Conservation (phyloP, 2,329 filamentous ascomycete species). For the Aspergillus hiratsukae region DNA sequence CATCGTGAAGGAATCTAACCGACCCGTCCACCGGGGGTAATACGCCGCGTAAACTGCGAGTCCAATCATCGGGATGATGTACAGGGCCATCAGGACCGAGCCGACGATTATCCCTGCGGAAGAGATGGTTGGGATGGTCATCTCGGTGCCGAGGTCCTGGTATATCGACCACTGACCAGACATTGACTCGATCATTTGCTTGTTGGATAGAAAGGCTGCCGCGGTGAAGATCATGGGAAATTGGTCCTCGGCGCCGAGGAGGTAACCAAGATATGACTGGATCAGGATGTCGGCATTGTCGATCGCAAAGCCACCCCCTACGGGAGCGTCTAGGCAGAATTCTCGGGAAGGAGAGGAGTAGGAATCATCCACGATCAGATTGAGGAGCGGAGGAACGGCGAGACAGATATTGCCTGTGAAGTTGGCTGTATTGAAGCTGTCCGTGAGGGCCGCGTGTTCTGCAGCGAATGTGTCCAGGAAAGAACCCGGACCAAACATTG, state of each 20-base stretch:
- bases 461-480: conserved; percentile 11
- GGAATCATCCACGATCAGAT: background rate
- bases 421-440: background rate
- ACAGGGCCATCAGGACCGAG: conserved; percentile 7
- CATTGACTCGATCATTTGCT: background rate
- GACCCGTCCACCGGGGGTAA: conserved; percentile 13
- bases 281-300: background rate
- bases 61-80: conserved; percentile 10
- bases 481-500: conserved; percentile 21
- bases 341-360: background rate
- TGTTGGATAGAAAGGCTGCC: background rate
- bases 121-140: conserved; percentile 2
- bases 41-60: conserved; percentile 11
- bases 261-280: background rate
- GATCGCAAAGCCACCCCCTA: background rate
- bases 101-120: conserved; percentile 7
- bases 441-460: background rate
- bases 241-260: background rate
- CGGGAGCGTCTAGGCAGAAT: background rate
- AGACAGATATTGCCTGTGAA: background rate
- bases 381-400: background rate
- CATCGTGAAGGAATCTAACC: conserved; percentile 18
- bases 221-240: background rate
- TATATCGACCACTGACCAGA: background rate
- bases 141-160: conserved; percentile 3